A percentile compares a stretch with the other conserved stretches of the same genome.
phyloP scores from a whole-genome alignment of 345 rosid species.

The Moricandia arvensis region DNA sequence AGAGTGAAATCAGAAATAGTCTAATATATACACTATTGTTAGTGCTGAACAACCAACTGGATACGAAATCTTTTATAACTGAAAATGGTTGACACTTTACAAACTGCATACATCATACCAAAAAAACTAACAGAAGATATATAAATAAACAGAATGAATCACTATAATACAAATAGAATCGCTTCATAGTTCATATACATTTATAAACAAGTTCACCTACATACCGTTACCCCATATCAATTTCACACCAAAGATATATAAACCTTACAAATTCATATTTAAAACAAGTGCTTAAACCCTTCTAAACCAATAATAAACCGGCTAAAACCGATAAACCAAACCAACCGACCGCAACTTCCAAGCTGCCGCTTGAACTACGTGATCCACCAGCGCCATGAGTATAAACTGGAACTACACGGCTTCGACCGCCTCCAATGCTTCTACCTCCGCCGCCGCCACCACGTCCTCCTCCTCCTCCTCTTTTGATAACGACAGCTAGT shows the following conservation, averaged over 20 bases:
- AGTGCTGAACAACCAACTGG: neutral
- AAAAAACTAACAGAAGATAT: no score
- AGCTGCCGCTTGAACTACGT: conserved; percentile 11
- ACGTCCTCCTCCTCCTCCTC: conserved; percentile 21
- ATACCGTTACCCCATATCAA: no score
- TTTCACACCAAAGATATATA: no score
- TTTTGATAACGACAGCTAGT: conserved; percentile 27
- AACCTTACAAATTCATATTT: no score
- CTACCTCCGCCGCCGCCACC: neutral
- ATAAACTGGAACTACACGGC: neutral
- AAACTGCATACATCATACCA: neutral
- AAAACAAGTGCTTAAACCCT: no score
- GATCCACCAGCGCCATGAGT: neutral
- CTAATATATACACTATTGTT: no score
- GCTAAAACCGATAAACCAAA: conserved; percentile 3
- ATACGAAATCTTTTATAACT: no score
- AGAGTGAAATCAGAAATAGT: no score
- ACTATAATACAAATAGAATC: no score
- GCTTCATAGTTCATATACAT: no score
- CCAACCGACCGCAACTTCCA: conserved; percentile 15
- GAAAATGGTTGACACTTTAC: neutral
- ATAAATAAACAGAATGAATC: no score
- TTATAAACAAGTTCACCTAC: no score
- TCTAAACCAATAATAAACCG: conserved; percentile 17
- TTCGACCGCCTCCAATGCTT: neutral